Conservation (phyloP, 192 early-diverging fungal species). For the Ambispora gerdemannii region DNA sequence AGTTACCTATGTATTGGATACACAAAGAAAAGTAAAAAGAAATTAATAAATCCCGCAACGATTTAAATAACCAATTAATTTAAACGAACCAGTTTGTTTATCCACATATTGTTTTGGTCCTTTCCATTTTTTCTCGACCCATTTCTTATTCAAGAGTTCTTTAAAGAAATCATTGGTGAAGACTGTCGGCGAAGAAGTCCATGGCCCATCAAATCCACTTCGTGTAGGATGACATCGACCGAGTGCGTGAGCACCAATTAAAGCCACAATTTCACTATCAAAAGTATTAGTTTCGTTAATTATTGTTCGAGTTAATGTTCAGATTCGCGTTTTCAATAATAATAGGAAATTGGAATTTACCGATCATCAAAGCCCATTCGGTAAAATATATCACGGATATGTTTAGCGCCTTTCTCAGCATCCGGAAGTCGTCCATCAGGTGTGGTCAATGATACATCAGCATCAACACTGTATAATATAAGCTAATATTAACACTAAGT, state of each 20-base stretch:
- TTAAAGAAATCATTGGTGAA: slow-evolving; percentile 91
- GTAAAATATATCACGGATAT: slow-evolving; percentile 77
- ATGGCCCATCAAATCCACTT: slow-evolving; percentile 81
- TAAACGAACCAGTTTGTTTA: slow-evolving; percentile 53
- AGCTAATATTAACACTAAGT: neutral
- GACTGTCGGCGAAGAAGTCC: slow-evolving; percentile 73
- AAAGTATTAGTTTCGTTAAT: neutral
- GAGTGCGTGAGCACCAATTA: slow-evolving; percentile 73
- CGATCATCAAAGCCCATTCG: slow-evolving; percentile 65
- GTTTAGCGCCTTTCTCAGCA: slow-evolving; percentile 59
- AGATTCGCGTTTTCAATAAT: too few species aligned
- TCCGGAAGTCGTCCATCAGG: slow-evolving; percentile 82
- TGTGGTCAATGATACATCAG: slow-evolving; percentile 44
- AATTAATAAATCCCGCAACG: neutral
- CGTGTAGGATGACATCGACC: slow-evolving; percentile 75
- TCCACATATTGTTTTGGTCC: slow-evolving; percentile 88
- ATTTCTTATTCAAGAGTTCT: slow-evolving; percentile 71
- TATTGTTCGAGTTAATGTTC: too few species aligned
- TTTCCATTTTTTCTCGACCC: slow-evolving; percentile 75
- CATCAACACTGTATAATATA: slow-evolving; percentile 32
- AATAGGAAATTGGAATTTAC: too few species aligned
- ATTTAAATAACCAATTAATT: slow-evolving; percentile 22
- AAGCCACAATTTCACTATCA: slow-evolving; percentile 70
- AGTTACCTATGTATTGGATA: slow-evolving; percentile 33
- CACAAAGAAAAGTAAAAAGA: neutral